Conservation (phyloP, 176 grass and related monocot species). For the Carex parvula region DNA sequence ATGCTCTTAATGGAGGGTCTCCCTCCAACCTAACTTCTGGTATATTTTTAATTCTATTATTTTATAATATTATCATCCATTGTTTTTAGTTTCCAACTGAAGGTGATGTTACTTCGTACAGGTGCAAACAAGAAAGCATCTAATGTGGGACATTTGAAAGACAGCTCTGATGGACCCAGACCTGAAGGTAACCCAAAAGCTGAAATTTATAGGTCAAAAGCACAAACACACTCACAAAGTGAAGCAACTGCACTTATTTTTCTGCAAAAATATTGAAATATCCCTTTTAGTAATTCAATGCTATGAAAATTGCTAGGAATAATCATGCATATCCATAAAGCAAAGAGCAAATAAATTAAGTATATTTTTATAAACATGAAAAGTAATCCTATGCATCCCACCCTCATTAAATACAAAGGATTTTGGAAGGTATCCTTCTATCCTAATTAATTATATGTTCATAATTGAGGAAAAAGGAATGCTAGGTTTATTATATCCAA, state of each 20-base stretch:
- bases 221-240: neutral
- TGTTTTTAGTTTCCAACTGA: conserved; percentile 4
- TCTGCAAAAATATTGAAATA: neutral
- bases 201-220: neutral
- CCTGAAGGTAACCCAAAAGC: conserved; percentile 48
- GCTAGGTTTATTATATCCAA: neutral
- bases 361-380: neutral
- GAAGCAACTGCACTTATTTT: neutral
- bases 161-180: conserved; percentile 56
- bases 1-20: conserved; percentile 50
- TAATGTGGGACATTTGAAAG: conserved; percentile 60
- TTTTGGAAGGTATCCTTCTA: neutral
- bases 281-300: neutral
- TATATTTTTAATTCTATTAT: conserved; percentile 30
- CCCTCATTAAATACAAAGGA: neutral
- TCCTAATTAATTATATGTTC: neutral
- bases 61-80: neutral
- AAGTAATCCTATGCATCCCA: neutral
- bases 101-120: conserved; percentile 35
- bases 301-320: neutral
- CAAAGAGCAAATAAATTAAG: neutral
- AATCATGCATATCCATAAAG: neutral
- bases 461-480: neutral
- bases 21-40: conserved; percentile 60
- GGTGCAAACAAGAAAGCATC: conserved; percentile 88